Percentiles rank a stretch among this genome's conserved stretches.
Evolutionary conservation across 257 asterid genomes (phyloP).

Genomic region (Cordia subcordata): DNA sequence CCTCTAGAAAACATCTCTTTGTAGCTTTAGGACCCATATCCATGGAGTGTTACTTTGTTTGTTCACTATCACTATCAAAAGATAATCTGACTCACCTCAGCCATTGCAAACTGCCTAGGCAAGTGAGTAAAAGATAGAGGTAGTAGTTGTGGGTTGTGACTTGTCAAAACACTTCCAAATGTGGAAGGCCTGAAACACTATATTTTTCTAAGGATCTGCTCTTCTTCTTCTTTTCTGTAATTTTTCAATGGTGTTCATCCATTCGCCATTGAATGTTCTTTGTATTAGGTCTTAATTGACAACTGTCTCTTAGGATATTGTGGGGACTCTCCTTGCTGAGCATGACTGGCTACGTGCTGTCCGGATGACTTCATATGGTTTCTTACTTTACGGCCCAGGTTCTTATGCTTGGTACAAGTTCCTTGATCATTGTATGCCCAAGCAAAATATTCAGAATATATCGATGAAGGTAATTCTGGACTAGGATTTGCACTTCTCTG

Average conservation of each 20-base stretch:
- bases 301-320: conserved; percentile 40
- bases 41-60: too few relatives aligned
- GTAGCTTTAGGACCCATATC: too few relatives aligned
- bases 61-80: too few relatives aligned
- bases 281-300: background rate
- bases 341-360: conserved; percentile 83
- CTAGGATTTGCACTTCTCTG: conserved; percentile 5
- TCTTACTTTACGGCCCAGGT: conserved; percentile 86
- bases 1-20: too few relatives aligned
- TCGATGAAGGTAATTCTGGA: conserved; percentile 44
- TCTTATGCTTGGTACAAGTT: conserved; percentile 84
- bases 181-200: too few relatives aligned
- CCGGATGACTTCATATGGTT: conserved; percentile 85
- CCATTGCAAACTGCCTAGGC: too few relatives aligned
- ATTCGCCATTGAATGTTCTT: background rate
- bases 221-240: background rate
- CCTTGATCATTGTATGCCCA: conserved; percentile 77
- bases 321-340: conserved; percentile 39
- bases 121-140: too few relatives aligned
- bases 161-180: too few relatives aligned
- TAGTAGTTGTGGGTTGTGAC: too few relatives aligned
- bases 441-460: conserved; percentile 55
- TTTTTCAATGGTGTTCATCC: too few relatives aligned
- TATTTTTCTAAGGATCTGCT: too few relatives aligned
- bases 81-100: too few relatives aligned